Conservation (phyloP, 495 filamentous ascomycete genomes). For the Lophium mytilinum region DNA sequence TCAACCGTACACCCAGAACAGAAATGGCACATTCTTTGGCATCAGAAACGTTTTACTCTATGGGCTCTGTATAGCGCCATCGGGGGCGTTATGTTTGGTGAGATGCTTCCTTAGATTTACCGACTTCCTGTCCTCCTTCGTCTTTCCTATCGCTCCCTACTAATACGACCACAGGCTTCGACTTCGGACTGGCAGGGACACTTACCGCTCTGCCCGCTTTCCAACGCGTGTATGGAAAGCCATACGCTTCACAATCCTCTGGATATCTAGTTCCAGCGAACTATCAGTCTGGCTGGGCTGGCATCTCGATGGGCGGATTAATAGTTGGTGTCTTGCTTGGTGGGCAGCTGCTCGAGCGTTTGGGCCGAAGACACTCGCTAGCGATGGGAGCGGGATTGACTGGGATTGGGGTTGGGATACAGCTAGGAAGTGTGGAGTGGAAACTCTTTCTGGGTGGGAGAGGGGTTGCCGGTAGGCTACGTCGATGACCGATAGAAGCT, state of each 20-base stretch:
- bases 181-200: background rate
- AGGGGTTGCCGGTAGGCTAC: background rate
- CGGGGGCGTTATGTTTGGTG: background rate
- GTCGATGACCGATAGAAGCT: no score
- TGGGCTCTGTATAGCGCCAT: background rate
- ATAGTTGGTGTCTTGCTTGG: background rate
- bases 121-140: background rate
- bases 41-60: background rate
- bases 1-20: background rate
- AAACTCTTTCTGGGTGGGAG: background rate
- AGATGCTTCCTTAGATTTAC: background rate
- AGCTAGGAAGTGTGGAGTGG: background rate
- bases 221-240: background rate
- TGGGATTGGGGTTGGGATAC: background rate
- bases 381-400: background rate
- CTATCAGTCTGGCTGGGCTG: background rate
- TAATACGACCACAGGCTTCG: background rate
- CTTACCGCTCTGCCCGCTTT: background rate
- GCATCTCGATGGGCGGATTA: background rate
- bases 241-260: background rate
- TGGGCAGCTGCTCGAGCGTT: background rate
- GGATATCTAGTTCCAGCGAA: conserved; percentile 1
- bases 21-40: background rate
- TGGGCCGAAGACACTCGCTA: background rate
- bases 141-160: background rate